These are phyloP conservation scores for Sedum album DNA, from an alignment of 164 flowering plant species.

Conservation along the genomic window DNA sequence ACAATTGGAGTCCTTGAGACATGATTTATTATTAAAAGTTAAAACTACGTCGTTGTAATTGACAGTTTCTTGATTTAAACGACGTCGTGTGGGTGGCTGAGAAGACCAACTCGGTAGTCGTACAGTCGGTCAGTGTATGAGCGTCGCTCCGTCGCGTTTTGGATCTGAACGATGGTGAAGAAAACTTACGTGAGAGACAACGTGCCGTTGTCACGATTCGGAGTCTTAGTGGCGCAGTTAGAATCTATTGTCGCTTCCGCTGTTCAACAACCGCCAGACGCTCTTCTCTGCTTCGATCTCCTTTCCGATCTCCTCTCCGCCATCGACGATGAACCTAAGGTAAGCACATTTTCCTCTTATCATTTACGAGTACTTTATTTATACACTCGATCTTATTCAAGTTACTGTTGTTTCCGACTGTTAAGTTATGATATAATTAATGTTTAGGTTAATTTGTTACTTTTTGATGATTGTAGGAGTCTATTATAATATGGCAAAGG, in stretches of 20 bases:
- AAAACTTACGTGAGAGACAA: slow-evolving; percentile 42
- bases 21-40: too few species aligned
- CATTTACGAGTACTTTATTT: too few species aligned
- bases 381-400: too few species aligned
- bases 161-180: slow-evolving; percentile 45
- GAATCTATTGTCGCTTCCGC: slow-evolving; percentile 94
- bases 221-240: slow-evolving; percentile 86
- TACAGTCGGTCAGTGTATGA: background rate
- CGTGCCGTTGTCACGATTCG: slow-evolving; percentile 81
- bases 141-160: background rate
- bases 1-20: too few species aligned
- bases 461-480: slow-evolving; percentile 42
- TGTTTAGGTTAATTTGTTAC: background rate
- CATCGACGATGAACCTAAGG: slow-evolving; percentile 91
- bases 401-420: background rate
- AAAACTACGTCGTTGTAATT: too few species aligned
- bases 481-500: slow-evolving; percentile 78
- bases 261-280: slow-evolving; percentile 74
- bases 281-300: slow-evolving; percentile 93
- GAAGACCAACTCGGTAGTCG: too few species aligned
- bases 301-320: slow-evolving; percentile 90
- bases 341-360: slow-evolving; percentile 12
- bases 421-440: background rate
- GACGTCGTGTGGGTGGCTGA: too few species aligned
- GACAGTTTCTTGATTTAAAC: too few species aligned